Evolutionary conservation across 108 stramenopile species (phyloP).

Genomic region (Cyclostephanos invisitatus): DNA sequence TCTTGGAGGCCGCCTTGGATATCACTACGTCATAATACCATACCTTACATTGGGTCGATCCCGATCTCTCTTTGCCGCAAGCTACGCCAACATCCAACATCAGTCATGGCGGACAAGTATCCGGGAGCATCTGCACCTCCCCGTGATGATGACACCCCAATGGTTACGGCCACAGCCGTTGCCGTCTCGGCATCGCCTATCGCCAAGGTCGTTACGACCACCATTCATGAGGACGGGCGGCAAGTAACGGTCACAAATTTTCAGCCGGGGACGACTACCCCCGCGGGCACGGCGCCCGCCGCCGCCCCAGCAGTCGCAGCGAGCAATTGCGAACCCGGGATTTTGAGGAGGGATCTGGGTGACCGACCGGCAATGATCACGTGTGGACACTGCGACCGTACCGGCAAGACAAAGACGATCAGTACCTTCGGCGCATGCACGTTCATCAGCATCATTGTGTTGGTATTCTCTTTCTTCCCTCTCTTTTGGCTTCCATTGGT

Average conservation of each 20-base stretch:
- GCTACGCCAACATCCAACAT: neutral
- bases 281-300: constrained; percentile 10
- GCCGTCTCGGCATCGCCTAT: constrained; percentile 12
- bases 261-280: constrained; percentile 6
- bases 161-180: constrained; percentile 8
- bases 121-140: constrained; percentile 36
- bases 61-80: neutral
- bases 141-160: constrained; percentile 18
- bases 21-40: no score
- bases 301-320: constrained; percentile 4
- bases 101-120: neutral
- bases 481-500: constrained; percentile 43
- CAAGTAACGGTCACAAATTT: constrained; percentile 47
- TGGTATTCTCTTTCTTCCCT: constrained; percentile 32
- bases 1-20: no score
- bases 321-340: neutral
- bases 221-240: constrained; percentile 34
- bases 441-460: constrained; percentile 25
- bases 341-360: constrained; percentile 38
- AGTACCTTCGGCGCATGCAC: constrained; percentile 34
- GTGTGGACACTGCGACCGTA: constrained; percentile 37
- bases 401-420: constrained; percentile 15
- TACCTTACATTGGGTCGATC: no score
- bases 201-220: constrained; percentile 29
- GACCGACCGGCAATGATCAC: constrained; percentile 12